Evolutionary conservation across 2,329 filamentous ascomycete genomes (phyloP).

Genomic region (Teratosphaeria epicoccoides): DNA sequence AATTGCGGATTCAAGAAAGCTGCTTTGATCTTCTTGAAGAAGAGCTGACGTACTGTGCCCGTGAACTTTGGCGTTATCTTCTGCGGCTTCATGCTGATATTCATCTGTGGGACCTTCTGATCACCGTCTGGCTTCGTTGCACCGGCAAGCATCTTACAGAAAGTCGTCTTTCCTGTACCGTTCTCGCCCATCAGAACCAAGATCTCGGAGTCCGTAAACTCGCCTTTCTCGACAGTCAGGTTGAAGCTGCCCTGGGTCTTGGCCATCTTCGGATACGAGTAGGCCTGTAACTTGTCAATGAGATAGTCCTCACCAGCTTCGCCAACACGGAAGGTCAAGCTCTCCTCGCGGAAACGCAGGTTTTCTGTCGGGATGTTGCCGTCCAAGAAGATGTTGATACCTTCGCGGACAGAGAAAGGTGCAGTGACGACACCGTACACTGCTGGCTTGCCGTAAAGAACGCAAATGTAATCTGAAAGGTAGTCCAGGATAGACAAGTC

Average conservation of each 20-base stretch:
- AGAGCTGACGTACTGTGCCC: constrained; percentile 90
- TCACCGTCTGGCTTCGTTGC: constrained; percentile 80
- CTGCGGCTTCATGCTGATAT: constrained; percentile 98
- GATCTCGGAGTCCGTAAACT: constrained; percentile 96
- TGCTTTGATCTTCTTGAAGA: constrained; percentile 99
- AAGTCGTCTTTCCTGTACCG: constrained; percentile 97
- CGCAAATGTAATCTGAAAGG: constrained; percentile 95
- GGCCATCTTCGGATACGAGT: constrained; percentile 79
- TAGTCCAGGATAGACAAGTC: constrained; percentile 98
- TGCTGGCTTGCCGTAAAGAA: constrained; percentile 89
- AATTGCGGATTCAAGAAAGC: constrained; percentile 95
- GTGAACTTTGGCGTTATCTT: constrained; percentile 98
- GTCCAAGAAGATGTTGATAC: constrained; percentile 98
- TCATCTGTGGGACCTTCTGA: constrained; percentile 77
- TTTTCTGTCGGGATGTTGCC: constrained; percentile 98
- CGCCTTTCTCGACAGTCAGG: constrained; percentile 67
- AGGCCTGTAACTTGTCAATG: constrained; percentile 72
- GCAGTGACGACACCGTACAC: constrained; percentile 97
- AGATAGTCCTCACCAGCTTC: constrained; percentile 84
- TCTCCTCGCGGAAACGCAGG: constrained; percentile 94
- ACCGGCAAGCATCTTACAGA: constrained; percentile 92
- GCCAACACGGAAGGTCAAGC: constrained; percentile 85
- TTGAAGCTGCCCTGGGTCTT: constrained; percentile 88
- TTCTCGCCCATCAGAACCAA: constrained; percentile 99
- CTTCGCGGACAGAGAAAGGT: constrained; percentile 90